Percentiles rank a stretch among this genome's conserved stretches.
phyloP scores from a whole-genome alignment of 495 filamentous ascomycete genomes.

The Aspergillus incahuasiensis region DNA sequence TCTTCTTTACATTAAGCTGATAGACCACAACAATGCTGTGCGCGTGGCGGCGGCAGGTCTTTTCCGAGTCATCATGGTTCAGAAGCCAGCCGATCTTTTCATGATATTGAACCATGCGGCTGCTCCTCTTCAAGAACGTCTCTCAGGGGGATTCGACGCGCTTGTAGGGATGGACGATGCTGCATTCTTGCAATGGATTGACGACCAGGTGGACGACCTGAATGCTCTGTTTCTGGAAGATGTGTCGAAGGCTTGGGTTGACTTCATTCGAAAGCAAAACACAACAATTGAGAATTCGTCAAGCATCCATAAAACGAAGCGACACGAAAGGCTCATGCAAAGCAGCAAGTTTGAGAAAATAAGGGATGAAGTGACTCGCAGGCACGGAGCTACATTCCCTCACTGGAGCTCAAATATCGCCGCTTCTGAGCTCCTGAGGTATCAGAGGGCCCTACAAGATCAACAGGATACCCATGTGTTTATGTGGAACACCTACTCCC shows the following conservation, averaged over 20 bases:
- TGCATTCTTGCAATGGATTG: constrained; percentile 82
- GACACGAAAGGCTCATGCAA: constrained; percentile 74
- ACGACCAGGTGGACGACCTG: constrained; percentile 74
- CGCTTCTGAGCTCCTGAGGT: constrained; percentile 83
- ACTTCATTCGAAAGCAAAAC: constrained; percentile 78
- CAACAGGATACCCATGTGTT: constrained; percentile 82
- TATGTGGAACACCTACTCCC: constrained; percentile 65
- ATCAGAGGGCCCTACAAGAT: constrained; percentile 82
- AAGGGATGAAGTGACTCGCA: constrained; percentile 64
- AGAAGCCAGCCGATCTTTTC: constrained; percentile 82
- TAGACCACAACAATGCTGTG: constrained; percentile 57
- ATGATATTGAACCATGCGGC: constrained; percentile 65
- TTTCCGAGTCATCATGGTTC: constrained; percentile 86
- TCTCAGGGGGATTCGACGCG: constrained; percentile 77
- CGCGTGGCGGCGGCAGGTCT: constrained; percentile 76
- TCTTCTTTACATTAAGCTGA: constrained; percentile 77
- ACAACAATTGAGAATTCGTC: constrained; percentile 66
- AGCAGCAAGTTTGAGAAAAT: constrained; percentile 67
- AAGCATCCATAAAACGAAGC: constrained; percentile 60
- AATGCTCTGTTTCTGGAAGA: constrained; percentile 74
- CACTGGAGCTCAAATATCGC: constrained; percentile 95
- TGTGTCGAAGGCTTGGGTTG: constrained; percentile 76
- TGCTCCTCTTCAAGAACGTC: constrained; percentile 58
- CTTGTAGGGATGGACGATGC: constrained; percentile 82
- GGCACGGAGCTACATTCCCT: constrained; percentile 76